phyloP scores from a whole-genome alignment of 2,329 filamentous ascomycete genomes.

The Paradendryphiella salina region DNA sequence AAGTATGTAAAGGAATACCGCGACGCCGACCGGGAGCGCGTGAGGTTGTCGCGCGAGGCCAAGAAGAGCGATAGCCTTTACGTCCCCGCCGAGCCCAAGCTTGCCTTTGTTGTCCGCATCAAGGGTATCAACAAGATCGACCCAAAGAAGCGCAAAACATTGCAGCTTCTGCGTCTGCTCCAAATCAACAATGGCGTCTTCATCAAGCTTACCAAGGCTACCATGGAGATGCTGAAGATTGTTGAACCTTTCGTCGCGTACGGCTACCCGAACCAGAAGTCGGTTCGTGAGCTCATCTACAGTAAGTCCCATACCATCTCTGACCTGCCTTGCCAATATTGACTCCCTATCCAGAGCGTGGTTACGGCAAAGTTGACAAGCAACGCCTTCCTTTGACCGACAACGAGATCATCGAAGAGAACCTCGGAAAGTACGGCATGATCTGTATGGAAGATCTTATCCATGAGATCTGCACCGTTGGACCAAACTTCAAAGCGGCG shows the following conservation, averaged over 20 bases:
- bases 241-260: constrained; percentile 99
- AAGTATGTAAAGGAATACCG: constrained; percentile 99
- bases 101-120: constrained; percentile 98
- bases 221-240: constrained; percentile 92
- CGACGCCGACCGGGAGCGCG: constrained; percentile 96
- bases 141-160: constrained; percentile 99
- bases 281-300: constrained; percentile 98
- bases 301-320: constrained; percentile 82
- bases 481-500: constrained; percentile 97
- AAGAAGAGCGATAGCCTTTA: constrained; percentile 93
- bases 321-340: constrained; percentile 7
- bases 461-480: constrained; percentile 96
- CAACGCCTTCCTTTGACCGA: constrained; percentile 95
- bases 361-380: constrained; percentile 99
- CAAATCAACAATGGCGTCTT: constrained; percentile 99
- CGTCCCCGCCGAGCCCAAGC: constrained; percentile 90
- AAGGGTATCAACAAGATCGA: constrained; percentile 99
- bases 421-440: constrained; percentile 94
- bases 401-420: constrained; percentile 96
- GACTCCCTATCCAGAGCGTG: constrained; percentile 60
- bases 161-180: constrained; percentile 97
- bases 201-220: constrained; percentile 96
- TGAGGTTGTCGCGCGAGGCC: constrained; percentile 85
- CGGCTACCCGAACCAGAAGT: constrained; percentile 99
- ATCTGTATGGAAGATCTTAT: constrained; percentile 99